A percentile compares a stretch with the other conserved stretches of the same genome.
Conservation (phyloP, 2,329 filamentous ascomycete genomes). For the Penicillium sp. region DNA sequence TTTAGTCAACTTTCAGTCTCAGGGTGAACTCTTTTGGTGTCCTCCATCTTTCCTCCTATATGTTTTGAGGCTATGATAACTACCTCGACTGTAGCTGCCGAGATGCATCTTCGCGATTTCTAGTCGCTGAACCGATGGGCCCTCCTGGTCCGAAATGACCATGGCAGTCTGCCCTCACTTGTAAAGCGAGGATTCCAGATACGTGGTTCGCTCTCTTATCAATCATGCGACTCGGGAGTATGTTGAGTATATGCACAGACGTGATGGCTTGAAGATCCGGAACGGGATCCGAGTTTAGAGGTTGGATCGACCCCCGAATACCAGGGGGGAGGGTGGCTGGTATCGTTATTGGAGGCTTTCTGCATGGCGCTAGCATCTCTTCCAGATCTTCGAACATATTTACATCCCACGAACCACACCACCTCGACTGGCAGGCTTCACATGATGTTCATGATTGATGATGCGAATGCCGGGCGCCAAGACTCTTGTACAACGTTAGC, state of each 20-base stretch:
- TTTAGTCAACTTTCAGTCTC: too few species aligned
- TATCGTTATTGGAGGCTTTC: slow-evolving; percentile 3
- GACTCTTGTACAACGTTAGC: not conserved
- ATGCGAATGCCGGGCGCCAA: not conserved
- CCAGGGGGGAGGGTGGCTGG: not conserved
- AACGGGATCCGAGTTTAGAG: not conserved
- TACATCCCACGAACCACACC: not conserved
- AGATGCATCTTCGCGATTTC: slow-evolving; percentile 3
- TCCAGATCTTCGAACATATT: not conserved
- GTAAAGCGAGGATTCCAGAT: not conserved
- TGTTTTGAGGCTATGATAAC: too few species aligned
- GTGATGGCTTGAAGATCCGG: not conserved
- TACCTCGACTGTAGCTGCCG: not conserved
- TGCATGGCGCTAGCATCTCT: not conserved
- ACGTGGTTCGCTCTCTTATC: slow-evolving; percentile 7
- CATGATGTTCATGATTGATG: not conserved
- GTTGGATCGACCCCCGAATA: slow-evolving; percentile 3
- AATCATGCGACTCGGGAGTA: not conserved
- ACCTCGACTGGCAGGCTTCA: not conserved
- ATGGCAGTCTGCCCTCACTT: slow-evolving; percentile 4
- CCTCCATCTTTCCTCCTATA: too few species aligned
- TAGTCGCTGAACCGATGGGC: slow-evolving; percentile 1
- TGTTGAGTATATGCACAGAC: not conserved
- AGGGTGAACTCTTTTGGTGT: too few species aligned
- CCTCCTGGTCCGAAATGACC: slow-evolving; percentile 10